Base-by-base conservation (phyloP, 257 asterid genomes). In the Coffea canephora region DNA sequence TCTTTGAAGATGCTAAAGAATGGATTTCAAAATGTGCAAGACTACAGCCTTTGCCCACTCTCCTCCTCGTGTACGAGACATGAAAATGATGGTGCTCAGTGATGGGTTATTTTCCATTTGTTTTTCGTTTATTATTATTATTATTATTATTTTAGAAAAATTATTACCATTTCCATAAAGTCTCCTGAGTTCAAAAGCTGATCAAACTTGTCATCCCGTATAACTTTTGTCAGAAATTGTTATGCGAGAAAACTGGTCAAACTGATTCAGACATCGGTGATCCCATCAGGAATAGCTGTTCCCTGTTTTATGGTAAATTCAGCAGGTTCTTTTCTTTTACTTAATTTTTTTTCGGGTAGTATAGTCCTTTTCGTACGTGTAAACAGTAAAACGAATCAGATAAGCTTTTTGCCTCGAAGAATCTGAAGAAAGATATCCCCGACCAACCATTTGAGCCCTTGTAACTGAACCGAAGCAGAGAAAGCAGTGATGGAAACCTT, bases 401-500 rank as follows among this genome's bases (percentile, higher is more conserved):
- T 71, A 79, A 71, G 77, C 25, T 66, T 55, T 19, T 41, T 3
- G 36, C 4, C 25, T 5, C 9, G 34, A 69, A 49, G 46, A 18
- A 52, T 68, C 43, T 57, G 9, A 45, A 79, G 19, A 62, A 62
- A 15, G 31, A 59, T 18, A 77, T 72, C 6, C 50, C 16, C 15
- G 36, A 48, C 71, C 73, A 79, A 69, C 78, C 82, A 64, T 48
- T 14, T 50, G 4, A 31, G 36, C 9, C 9, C 18, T 52, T 12
- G 36, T 1, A 36, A 39, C 18, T 27, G 50, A 77, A 34, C 72
- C 11, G 18, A 6, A 72, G 11, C 23, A 57, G 5, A 23, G 19
- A 50, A n/a, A 1, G 9, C 9, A 36, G 49, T 49, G 34, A 85
- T 79, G 88, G 80, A 77, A 34, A 54, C 80, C 65, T 73, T 69